phyloP scores from a whole-genome alignment of 345 rosid species.

The Theobroma cacao region DNA sequence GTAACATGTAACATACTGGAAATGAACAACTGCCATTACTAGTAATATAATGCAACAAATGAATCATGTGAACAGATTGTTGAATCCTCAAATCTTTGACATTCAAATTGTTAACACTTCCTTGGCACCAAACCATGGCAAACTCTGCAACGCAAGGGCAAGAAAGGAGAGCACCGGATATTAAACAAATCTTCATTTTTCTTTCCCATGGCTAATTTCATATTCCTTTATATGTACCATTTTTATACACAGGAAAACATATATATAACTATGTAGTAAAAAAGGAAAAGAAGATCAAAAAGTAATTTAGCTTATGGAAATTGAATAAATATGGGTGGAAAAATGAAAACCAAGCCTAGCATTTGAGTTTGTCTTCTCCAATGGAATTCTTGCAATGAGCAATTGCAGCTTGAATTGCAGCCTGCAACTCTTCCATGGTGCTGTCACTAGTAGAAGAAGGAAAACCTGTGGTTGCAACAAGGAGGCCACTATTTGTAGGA shows the following conservation, averaged over 20 bases:
- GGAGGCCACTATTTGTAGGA: conserved; percentile 79
- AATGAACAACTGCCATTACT: background rate
- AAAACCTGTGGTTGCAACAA: conserved; percentile 40
- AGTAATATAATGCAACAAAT: conserved; percentile 3
- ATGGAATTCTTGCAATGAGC: conserved; percentile 97
- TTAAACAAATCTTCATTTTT: background rate
- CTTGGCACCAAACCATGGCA: background rate
- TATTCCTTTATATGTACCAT: conserved; percentile 12
- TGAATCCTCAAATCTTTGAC: background rate
- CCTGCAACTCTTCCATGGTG: conserved; percentile 94
- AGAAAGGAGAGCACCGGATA: background rate
- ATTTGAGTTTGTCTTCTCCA: conserved; percentile 40
- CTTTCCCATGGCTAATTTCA: background rate
- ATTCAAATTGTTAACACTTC: background rate
- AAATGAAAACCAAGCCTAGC: conserved; percentile 3
- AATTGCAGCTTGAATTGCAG: conserved; percentile 96
- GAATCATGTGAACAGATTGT: conserved; percentile 6
- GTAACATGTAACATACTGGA: background rate
- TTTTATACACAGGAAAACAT: conserved; percentile 11
- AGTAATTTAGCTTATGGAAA: background rate
- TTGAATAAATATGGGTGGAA: background rate
- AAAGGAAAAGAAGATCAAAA: background rate
- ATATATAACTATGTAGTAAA: background rate
- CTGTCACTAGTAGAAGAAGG: conserved; percentile 59
- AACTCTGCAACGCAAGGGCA: background rate